Evolutionary conservation across 2,329 filamentous ascomycete species (phyloP), one percentile per base, ranked within the genome.

Genomic region (Zymoseptoria brevis): DNA sequence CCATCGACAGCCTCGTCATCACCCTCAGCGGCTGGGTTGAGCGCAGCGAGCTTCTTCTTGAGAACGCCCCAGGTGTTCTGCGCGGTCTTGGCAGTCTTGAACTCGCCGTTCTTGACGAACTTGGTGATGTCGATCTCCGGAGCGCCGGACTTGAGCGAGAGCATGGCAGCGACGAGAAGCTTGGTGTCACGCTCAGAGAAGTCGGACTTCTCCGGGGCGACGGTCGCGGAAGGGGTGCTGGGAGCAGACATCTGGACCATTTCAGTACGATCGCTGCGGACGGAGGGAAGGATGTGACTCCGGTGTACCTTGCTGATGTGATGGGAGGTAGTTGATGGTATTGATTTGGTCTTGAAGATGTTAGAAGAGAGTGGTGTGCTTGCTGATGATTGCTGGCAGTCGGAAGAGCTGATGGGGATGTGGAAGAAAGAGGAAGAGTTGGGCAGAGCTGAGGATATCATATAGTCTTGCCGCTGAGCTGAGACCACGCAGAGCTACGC

Each of bases 71-170:
- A 74, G n/a, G 64, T 68, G 66, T 74, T 74, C 57, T 60, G 55
- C 3, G 67, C 62, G 11, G 69, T 72, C 62, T 72, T 73, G 21
- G 53, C 2, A 22, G 68, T 70, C 55, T 70, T 70, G 66, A 73
- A 73, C 3, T 59, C 67, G 41, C 58, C 69, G 22, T 57, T 51
- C 50, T 62, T 59, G 11, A 51, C 54, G 55, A 73, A 62, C 60
- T 68, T 69, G 9, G 67, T 60, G 50, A 71, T 67, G 64, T 74
- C 71, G 62, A 73, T 58, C 24, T 74, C 72, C 4, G 71, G 72
- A 6, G 64, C 56, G 49, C 67, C 68, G 19, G 63, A 57, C 66
- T 72, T 73, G 54, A 73, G 65, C 49, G 69, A 72, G 49, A 48
- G 35, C 49, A 61, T 58, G 59, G 67, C 71, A 22, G 71, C 71